These are phyloP conservation scores for Sporothrix brunneoviolacea DNA, from an alignment of 2,329 filamentous ascomycete species.

Conservation along the genomic window DNA sequence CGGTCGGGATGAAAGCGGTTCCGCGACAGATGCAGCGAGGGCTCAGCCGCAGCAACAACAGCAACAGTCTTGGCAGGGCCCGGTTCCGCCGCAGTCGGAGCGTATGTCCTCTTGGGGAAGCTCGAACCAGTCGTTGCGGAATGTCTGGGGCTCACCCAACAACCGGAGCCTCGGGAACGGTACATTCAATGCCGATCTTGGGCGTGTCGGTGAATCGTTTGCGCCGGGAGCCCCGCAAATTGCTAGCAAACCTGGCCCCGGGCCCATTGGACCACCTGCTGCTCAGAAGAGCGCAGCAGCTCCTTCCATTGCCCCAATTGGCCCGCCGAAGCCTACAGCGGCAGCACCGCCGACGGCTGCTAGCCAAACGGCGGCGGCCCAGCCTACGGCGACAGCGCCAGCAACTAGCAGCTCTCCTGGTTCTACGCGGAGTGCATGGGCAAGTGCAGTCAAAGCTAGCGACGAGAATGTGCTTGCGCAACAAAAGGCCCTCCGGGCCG, in stretches of 20 bases:
- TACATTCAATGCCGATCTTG: conserved; percentile 61
- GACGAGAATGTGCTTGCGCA: conserved; percentile 40
- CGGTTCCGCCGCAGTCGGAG: conserved; percentile 34
- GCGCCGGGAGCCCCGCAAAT: conserved; percentile 27
- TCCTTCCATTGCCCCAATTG: conserved; percentile 33
- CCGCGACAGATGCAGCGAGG: conserved; percentile 15
- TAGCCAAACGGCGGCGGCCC: background rate
- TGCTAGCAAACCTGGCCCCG: conserved; percentile 29
- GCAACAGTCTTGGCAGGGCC: conserved; percentile 31
- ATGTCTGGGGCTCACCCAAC: conserved; percentile 70
- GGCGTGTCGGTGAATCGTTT: conserved; percentile 37
- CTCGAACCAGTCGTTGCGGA: conserved; percentile 41
- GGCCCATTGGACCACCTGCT: conserved; percentile 36
- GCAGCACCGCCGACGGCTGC: background rate
- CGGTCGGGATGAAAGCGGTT: background rate
- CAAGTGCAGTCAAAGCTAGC: conserved; percentile 35
- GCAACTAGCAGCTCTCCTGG: background rate
- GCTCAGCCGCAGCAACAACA: conserved; percentile 16
- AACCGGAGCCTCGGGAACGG: conserved; percentile 70
- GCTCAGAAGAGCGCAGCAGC: conserved; percentile 16
- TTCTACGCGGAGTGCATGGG: conserved; percentile 27
- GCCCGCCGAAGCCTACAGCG: conserved; percentile 22
- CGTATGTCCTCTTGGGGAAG: conserved; percentile 46
- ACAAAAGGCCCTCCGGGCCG: conserved; percentile 32
- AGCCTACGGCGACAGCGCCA: background rate